Evolutionary conservation across 2,329 filamentous ascomycete species (phyloP).

Genomic region (Orbilia quercus): DNA sequence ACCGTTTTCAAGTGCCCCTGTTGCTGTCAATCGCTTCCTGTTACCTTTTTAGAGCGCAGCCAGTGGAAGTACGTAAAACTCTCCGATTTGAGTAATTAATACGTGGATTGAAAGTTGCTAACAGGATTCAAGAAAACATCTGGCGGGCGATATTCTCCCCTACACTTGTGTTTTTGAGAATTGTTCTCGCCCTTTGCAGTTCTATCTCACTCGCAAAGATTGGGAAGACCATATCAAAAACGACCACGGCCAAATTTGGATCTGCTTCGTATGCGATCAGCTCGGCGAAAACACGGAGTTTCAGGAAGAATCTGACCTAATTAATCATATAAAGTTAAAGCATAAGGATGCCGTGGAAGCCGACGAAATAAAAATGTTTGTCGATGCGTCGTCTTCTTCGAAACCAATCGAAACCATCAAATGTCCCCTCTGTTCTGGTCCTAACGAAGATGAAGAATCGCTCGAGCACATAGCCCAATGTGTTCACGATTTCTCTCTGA

Average conservation of each 20-base stretch:
- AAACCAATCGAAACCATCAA: conserved; percentile 20
- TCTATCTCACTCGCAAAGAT: conserved; percentile 40
- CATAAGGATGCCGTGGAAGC: conserved; percentile 26
- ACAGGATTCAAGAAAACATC: conserved; percentile 32
- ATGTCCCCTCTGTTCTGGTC: conserved; percentile 35
- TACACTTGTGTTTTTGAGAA: conserved; percentile 41
- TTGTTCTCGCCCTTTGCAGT: conserved; percentile 28
- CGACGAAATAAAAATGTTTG: conserved; percentile 47
- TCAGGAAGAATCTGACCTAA: conserved; percentile 17
- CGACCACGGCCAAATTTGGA: conserved; percentile 40
- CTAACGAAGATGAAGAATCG: conserved; percentile 22
- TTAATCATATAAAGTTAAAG: conserved; percentile 11
- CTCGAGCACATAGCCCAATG: conserved; percentile 49
- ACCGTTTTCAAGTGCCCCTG: conserved; percentile 34
- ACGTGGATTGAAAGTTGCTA: not conserved
- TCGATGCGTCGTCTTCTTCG: conserved; percentile 34
- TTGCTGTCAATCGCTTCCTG: conserved; percentile 29
- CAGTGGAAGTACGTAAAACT: conserved; percentile 42
- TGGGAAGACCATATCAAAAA: conserved; percentile 48
- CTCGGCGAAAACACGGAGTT: conserved; percentile 19
- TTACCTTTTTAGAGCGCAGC: conserved; percentile 13
- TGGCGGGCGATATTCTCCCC: conserved; percentile 44
- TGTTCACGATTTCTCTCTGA: conserved; percentile 46
- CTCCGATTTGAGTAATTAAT: no score
- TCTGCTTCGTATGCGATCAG: conserved; percentile 34